These are phyloP conservation scores for Decorospora gaudefroyi DNA, from an alignment of 2,329 filamentous ascomycete genomes.

Conservation along the genomic window DNA sequence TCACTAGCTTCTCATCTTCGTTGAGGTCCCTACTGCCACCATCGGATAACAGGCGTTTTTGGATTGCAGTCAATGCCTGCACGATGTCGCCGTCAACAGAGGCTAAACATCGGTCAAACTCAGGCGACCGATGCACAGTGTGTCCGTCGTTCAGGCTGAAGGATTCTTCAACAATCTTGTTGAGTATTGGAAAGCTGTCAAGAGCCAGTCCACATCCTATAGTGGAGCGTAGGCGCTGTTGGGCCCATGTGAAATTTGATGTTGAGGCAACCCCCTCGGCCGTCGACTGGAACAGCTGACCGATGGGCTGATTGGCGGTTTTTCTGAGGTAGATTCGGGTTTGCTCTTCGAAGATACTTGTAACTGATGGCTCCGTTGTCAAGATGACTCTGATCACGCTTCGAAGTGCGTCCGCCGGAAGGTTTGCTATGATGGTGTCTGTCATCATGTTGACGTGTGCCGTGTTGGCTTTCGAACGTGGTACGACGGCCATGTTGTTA, in stretches of 20 bases:
- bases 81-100: conserved; percentile 47
- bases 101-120: conserved; percentile 28
- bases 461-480: conserved; percentile 25
- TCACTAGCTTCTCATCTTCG: too few species aligned
- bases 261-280: conserved; percentile 32
- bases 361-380: conserved; percentile 36
- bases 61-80: conserved; percentile 46
- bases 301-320: too few species aligned
- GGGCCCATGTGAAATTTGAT: conserved; percentile 6
- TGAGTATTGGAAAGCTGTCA: conserved; percentile 4
- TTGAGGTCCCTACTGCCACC: too few species aligned
- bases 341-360: conserved; percentile 41
- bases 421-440: conserved; percentile 53
- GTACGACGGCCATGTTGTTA: too few species aligned
- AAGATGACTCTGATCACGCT: conserved; percentile 45
- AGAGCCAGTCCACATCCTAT: conserved; percentile 4
- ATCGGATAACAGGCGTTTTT: conserved; percentile 35
- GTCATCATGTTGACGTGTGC: conserved; percentile 57
- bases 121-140: not conserved
- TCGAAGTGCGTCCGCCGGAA: conserved; percentile 50
- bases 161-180: not conserved
- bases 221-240: conserved; percentile 3
- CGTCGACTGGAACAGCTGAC: too few species aligned
- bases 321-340: too few species aligned
- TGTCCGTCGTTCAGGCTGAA: too few species aligned